Evolutionary conservation across 495 filamentous ascomycete species (phyloP), one percentile per base, ranked within the genome.

Genomic region (Gamarada debralockiae): DNA sequence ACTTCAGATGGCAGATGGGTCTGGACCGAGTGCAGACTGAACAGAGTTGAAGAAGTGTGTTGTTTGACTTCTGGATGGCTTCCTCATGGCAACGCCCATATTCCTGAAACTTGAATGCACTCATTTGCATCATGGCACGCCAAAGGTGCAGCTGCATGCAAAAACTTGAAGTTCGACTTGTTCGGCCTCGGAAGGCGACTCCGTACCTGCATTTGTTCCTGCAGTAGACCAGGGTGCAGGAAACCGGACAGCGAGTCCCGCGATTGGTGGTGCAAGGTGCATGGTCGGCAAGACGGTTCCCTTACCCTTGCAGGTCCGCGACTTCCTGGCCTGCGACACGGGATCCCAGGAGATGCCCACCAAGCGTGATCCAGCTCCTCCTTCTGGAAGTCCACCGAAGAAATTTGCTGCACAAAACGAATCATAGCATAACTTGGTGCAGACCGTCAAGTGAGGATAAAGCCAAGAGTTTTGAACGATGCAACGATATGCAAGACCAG

Each of bases 181-280:
- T n/a, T n/a, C n/a, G n/a, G n/a, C 39, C 2, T 21, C 48, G 21
- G 44, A 41, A 49, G 17, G 27, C 25, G 13, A 15, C 18, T 34
- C 9, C 20, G 57, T 59, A 51, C 56, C 52, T 60, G 57, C 57
- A 60, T 56, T 29, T 23, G 58, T 56, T 52, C 58, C 58, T 60
- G 58, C 58, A 60, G 53, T 25, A 53, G 50, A 25, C 33, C 7
- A 24, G 31, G 33, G 34, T 15, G 9, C 13, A 15, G 13, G 25
- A 22, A 36, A 25, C 31, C 1, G 46, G 20, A 8, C 20, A 21
- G 15, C 37, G 12, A 40, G 20, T 40, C 20, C 37, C 37, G n/a
- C 50, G 29, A 53, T 53, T 53, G 49, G 50, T 20, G 37, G 20
- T 17, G 25, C 1, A 22, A 8, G 9, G 15, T 40, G 37, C 52